Conservation (phyloP, 768 basidiomycete species). For the Dioszegia aurantiaca region DNA sequence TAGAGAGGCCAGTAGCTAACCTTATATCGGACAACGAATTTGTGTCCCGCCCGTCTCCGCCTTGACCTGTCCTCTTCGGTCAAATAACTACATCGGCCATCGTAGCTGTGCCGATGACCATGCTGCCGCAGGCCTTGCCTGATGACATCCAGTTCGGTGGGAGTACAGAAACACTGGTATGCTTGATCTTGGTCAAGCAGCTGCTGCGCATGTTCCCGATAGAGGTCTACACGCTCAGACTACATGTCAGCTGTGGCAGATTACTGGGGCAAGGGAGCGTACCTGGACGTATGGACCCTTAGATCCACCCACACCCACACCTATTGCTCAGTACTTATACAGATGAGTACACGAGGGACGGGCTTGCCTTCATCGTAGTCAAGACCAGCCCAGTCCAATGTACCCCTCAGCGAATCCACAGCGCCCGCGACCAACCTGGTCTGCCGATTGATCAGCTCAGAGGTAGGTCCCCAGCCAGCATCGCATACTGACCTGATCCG, state of each 20-base stretch:
- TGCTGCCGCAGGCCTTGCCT: constrained; percentile 67
- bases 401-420: constrained; percentile 71
- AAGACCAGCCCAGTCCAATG: constrained; percentile 85
- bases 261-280: constrained; percentile 15
- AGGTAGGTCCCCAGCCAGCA: not conserved
- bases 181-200: constrained; percentile 79
- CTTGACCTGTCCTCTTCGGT: constrained; percentile 80
- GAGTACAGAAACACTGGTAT: constrained; percentile 91
- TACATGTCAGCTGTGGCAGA: constrained; percentile 47
- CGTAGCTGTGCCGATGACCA: constrained; percentile 78
- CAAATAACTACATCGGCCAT: constrained; percentile 80
- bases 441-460: constrained; percentile 55
- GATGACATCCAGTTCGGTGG: constrained; percentile 65
- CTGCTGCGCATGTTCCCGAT: constrained; percentile 67
- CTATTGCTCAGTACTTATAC: constrained; percentile 53
- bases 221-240: constrained; percentile 86
- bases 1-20: constrained; percentile 53
- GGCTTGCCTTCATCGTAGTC: constrained; percentile 81
- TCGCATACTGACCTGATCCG: constrained; percentile 76
- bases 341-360: no score
- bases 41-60: constrained; percentile 70
- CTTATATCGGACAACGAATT: constrained; percentile 79
- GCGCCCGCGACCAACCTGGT: constrained; percentile 66
- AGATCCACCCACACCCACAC: constrained; percentile 71
- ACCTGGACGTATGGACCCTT: constrained; percentile 88